Evolutionary conservation across 805 yeast species (phyloP), one percentile per base, ranked within the genome.

Genomic region (Jamesozyma gamospora): DNA sequence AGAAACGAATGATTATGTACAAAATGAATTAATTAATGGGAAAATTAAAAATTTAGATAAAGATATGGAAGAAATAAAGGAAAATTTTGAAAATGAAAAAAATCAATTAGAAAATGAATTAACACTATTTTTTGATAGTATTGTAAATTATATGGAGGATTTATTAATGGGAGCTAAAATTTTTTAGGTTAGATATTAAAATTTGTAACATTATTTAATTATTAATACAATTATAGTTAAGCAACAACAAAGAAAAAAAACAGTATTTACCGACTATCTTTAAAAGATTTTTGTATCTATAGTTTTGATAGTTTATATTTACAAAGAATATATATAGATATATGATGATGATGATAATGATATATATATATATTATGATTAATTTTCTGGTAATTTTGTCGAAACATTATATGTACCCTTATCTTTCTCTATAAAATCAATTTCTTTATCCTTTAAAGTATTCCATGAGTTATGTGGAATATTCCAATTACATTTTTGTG

Each of bases 401-500:
- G 8, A 29, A 58, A 61, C 47, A n/a, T 50, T 41, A 41, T 58
- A 61, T 5, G 55, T 48, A 21, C 66, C 65, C 36, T 50, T 52
- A 25, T 60, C 64, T 14, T 36, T 32, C 28, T 54, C 58, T 10
- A 37, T 48, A 37, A 45, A 43, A 12, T 42, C 41, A 28, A 52
- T 50, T 7, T 47, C 42, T 25, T 42, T 49, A 12, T 46, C 40
- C 43, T 63, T 43, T 30, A 59, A 36, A 29, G 56, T 48, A 4
- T 62, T 56, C 55, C 71, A 71, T 50, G 70, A 68, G n/a, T 65
- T 55, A 51, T 80, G 86, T 1, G 73, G 65, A 33, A 82, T 67
- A 4, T 65, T 62, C 88, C 88, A 80, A 4, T 69, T 68, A 31
- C 82, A 60, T 42, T 67, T 66, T 21, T 72, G 70, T 32, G 77